These are phyloP conservation scores for Misopates orontium DNA, from an alignment of 257 asterid genomes.

Conservation along the genomic window DNA sequence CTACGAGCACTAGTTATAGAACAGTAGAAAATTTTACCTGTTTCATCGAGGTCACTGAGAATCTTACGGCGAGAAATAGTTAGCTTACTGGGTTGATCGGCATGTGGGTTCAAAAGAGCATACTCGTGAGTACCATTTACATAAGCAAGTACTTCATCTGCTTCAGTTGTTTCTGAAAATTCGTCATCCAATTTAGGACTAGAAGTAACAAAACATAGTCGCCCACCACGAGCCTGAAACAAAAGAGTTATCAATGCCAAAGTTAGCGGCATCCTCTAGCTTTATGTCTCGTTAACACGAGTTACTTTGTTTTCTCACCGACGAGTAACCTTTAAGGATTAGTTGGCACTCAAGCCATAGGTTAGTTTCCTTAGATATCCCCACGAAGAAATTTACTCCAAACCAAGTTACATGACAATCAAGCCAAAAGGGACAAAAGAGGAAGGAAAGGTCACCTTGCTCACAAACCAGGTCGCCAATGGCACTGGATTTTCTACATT, in stretches of 20 bases:
- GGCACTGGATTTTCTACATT: slow-evolving; percentile 67
- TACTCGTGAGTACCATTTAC: slow-evolving; percentile 63
- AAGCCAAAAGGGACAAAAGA: slow-evolving; percentile 8
- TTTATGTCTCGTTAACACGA: neutral
- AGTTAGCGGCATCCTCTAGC: neutral
- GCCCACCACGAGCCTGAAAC: slow-evolving; percentile 53
- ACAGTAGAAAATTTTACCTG: slow-evolving; percentile 54
- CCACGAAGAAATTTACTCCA: neutral
- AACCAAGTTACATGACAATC: neutral
- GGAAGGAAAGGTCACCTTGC: slow-evolving; percentile 53
- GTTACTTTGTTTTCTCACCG: neutral
- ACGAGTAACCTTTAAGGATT: slow-evolving; percentile 7
- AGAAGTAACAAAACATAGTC: too few species aligned
- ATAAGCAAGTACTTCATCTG: slow-evolving; percentile 56
- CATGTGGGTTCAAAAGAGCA: slow-evolving; percentile 60
- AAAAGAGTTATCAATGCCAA: neutral
- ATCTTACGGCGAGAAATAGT: slow-evolving; percentile 36
- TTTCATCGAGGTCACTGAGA: slow-evolving; percentile 43
- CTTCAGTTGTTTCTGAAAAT: neutral
- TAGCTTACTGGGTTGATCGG: slow-evolving; percentile 34
- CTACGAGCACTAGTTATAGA: neutral
- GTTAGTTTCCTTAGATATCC: neutral
- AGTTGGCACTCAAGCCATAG: neutral
- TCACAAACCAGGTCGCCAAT: slow-evolving; percentile 67
- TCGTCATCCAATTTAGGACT: too few species aligned